Evolutionary conservation across 495 filamentous ascomycete species (phyloP), one percentile per base, ranked within the genome.

Genomic region (Melanomma pulvis-pyrius): DNA sequence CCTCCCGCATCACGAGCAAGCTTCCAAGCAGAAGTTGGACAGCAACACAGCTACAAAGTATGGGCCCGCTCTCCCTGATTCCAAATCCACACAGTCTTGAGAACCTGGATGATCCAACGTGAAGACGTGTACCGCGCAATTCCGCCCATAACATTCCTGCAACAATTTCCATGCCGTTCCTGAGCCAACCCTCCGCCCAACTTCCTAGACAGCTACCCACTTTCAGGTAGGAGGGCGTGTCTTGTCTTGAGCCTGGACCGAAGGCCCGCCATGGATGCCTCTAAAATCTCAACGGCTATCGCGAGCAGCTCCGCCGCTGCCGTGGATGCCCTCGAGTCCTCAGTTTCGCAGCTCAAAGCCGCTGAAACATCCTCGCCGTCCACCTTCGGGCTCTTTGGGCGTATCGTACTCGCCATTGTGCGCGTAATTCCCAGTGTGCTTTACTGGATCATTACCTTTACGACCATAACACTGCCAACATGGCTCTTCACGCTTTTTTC

Each of bases 401-500:
- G 74, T 68, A 56, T 72, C 61, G 36, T 84, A 58, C 60, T 88
- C 24, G 58, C 79, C 71, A 68, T 87, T 48, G 78, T 88, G 54
- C 83, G 82, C 67, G 75, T 88, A 13, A 79, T 97, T 36, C 93
- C 94, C 32, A 84, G 83, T 48, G 78, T 92, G 7, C 77, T 97
- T 39, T 96, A 92, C 80, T 94, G 87, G 85, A 72, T 86, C 41
- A 86, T 97, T 63, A 92, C 90, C 56, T 91, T 97, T 69, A 82
- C 87, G 8, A 96, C 92, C 32, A 90, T 98, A 61, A 93, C 92
- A 5, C 75, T 96, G 63, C 93, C 94, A 39, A 90, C 92, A 75
- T 86, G 93, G 77, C 83, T 97, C 7, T 98, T 96, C 77, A 93
- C 88, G 11, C 82, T 98, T 54, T 92, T 97, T 74, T 97, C 93